Conservation (phyloP, 352 stramenopile genomes). For the Halophytophthora batemanensis region DNA sequence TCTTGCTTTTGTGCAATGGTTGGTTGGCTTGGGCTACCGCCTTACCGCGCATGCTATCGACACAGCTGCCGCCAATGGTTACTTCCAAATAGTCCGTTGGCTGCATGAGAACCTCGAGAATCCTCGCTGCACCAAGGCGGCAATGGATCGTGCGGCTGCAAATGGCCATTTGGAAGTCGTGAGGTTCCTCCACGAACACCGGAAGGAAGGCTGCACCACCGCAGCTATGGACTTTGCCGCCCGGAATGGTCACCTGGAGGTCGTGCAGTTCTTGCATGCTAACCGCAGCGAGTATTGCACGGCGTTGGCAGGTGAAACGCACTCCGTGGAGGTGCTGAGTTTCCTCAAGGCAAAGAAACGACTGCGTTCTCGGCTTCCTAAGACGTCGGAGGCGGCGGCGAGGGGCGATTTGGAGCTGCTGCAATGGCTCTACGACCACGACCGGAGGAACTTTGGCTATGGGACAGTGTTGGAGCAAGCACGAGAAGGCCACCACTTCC, state of each 20-base stretch:
- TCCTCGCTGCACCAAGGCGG: conserved; percentile 14
- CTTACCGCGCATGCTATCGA: conserved; percentile 27
- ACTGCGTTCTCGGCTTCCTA: conserved; percentile 24
- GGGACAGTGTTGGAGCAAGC: conserved; percentile 26
- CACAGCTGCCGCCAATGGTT: conserved; percentile 19
- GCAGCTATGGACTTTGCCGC: conserved; percentile 38
- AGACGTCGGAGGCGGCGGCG: conserved; percentile 20
- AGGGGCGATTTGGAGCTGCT: conserved; percentile 34
- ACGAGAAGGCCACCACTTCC: conserved; percentile 28
- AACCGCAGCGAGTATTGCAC: conserved; percentile 41
- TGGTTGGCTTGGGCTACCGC: conserved; percentile 26
- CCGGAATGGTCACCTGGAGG: conserved; percentile 22
- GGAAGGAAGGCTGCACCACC: conserved; percentile 38
- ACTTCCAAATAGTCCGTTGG: conserved; percentile 24
- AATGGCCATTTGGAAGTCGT: conserved; percentile 26
- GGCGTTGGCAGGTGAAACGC: conserved; percentile 19
- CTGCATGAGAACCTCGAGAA: conserved; percentile 23
- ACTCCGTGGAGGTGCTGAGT: conserved; percentile 29
- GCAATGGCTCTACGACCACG: conserved; percentile 34
- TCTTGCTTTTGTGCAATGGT: conserved; percentile 31
- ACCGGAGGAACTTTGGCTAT: conserved; percentile 30
- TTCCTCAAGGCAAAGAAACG: conserved; percentile 29
- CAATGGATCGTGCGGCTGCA: conserved; percentile 32
- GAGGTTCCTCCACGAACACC: conserved; percentile 31
- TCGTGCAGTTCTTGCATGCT: conserved; percentile 33